These are phyloP conservation scores for Circinella minor DNA, from an alignment of 371 early-diverging fungal species.

Conservation along the genomic window DNA sequence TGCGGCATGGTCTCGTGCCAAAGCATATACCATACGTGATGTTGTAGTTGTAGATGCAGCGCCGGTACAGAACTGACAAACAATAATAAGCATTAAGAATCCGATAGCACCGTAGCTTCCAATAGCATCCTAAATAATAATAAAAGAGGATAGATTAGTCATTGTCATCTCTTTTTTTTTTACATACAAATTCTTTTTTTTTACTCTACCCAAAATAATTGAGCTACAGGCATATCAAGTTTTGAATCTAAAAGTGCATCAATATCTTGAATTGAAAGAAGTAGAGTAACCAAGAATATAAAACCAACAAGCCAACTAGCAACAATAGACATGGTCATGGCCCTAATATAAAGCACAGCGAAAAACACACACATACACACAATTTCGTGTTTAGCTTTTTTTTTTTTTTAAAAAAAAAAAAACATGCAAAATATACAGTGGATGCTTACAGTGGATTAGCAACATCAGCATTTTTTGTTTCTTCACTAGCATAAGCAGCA, in stretches of 20 bases:
- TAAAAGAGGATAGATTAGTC: background rate
- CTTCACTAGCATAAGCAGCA: slow-evolving; percentile 47
- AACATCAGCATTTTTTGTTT: slow-evolving; percentile 48
- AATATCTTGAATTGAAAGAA: slow-evolving; percentile 51
- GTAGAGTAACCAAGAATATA: slow-evolving; percentile 33
- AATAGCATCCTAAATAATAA: slow-evolving; percentile 47
- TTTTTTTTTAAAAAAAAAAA: too few relatives aligned
- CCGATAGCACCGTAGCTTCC: slow-evolving; percentile 45
- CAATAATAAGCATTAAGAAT: slow-evolving; percentile 51
- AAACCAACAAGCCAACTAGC: slow-evolving; percentile 47
- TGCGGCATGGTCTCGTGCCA: slow-evolving; percentile 68
- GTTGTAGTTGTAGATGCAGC: slow-evolving; percentile 55
- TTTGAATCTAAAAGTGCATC: slow-evolving; percentile 32
- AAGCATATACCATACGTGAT: slow-evolving; percentile 71
- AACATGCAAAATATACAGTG: background rate
- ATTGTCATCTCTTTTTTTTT: too few relatives aligned
- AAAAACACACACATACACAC: too few relatives aligned
- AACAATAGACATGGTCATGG: slow-evolving; percentile 44
- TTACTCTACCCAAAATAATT: slow-evolving; percentile 40
- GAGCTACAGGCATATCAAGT: slow-evolving; percentile 47
- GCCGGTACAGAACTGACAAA: slow-evolving; percentile 65
- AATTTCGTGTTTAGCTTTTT: too few relatives aligned
- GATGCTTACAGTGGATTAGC: slow-evolving; percentile 39
- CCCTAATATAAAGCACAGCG: slow-evolving; percentile 18
- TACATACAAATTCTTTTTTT: too few relatives aligned